Base-by-base conservation (phyloP, 2,329 filamentous ascomycete genomes). In the Hypoxylon sp. region DNA sequence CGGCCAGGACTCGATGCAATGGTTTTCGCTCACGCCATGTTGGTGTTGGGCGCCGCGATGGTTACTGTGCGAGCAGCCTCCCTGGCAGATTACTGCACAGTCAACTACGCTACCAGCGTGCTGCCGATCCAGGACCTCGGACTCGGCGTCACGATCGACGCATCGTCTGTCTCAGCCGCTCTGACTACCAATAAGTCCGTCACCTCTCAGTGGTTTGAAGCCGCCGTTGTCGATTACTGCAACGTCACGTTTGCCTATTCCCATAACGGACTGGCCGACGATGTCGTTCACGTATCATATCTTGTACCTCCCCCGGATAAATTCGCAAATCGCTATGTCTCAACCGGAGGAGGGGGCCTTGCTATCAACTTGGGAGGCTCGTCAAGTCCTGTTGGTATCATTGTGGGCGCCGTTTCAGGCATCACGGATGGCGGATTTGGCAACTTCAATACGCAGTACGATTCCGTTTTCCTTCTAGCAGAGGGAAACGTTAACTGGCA, bases 351-450 rank as follows among this genome's bases (percentile, higher is more conserved):
- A 14, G 77, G 78, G 12, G 75, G 71, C 7, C 70, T 77, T 0
- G 77, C 79, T 30, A 78, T 76, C 54, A 80, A 79, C 60, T 70
- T 70, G 3, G 74, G 73, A 3, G 65, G 74, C 23, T 71, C 65
- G 5, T 71, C 72, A 72, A 57, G 79, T 61, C 59, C 75, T 73
- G 12, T 74, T 74, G 61, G 76, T 55, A 19, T 75, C 64, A 9
- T 77, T 76, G 67, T 76, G 41, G 83, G 83, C n/a, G 83, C 82
- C 41, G 82, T 80, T 1, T 78, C 80, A 5, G 83, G 83, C 25
- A 73, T 78, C 25, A 86, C 84, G 0, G 81, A 85, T 62, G 84
- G 81, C 12, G 84, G 84, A 1, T 86, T 85, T 67, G 83, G 83
- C 27, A 75, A 76, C 23, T 85, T 85, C 70, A 70, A 76, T 47